Percentiles rank a stretch among this genome's conserved stretches.
Evolutionary conservation across 2,329 filamentous ascomycete species (phyloP).

Genomic region (Arachnomyces sp.): DNA sequence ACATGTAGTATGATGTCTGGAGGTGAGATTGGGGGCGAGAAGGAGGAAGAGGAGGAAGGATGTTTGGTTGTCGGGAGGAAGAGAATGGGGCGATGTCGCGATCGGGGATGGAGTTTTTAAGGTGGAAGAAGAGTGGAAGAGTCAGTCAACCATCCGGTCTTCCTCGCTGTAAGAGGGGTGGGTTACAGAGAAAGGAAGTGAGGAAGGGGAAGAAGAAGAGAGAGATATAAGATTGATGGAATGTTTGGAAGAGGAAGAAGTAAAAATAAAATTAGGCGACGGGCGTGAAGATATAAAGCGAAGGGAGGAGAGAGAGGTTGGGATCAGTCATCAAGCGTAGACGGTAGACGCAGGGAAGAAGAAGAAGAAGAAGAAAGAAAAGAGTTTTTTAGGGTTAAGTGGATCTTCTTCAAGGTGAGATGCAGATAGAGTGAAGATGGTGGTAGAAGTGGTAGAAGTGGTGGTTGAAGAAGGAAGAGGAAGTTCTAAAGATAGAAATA

Average conservation of each 20-base stretch:
- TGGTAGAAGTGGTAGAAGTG: background rate
- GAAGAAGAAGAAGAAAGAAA: background rate
- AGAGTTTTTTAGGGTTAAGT: no score
- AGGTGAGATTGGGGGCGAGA: background rate
- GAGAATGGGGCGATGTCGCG: slow-evolving; percentile 4
- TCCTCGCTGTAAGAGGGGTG: no score
- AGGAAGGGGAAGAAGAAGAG: background rate
- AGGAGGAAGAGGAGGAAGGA: no score
- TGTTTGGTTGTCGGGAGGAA: background rate
- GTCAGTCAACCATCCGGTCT: background rate
- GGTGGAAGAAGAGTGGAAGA: background rate
- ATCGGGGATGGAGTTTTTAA: background rate
- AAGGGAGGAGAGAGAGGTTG: slow-evolving; percentile 4
- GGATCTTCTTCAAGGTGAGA: no score
- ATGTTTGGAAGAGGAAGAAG: no score
- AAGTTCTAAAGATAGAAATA: slow-evolving; percentile 18
- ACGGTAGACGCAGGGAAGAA: background rate
- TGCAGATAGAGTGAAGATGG: background rate
- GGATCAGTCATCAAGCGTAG: background rate
- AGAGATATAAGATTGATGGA: background rate
- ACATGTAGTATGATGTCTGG: no score
- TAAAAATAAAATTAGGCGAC: no score
- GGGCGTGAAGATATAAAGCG: slow-evolving; percentile 6
- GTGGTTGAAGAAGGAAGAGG: slow-evolving; percentile 10
- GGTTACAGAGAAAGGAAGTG: no score